Evolutionary conservation across 2,329 filamentous ascomycete species (phyloP).

Genomic region (Trichoderma sp.): DNA sequence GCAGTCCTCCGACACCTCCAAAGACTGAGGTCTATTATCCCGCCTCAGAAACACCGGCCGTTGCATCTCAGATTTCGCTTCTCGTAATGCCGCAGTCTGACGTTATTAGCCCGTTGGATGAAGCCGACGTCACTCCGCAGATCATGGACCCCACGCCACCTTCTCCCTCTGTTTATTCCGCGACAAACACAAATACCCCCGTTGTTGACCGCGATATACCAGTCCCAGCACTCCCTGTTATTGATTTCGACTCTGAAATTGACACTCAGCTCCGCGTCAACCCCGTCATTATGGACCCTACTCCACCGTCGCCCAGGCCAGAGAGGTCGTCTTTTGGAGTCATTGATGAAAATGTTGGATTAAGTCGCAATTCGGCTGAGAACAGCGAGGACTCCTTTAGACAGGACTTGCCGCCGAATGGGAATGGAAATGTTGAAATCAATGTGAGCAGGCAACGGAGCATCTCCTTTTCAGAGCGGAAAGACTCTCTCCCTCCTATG

Average conservation of each 20-base stretch:
- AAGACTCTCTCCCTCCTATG: constrained; percentile 24
- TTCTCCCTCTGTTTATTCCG: constrained; percentile 10
- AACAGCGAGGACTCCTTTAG: not conserved
- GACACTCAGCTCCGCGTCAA: constrained; percentile 23
- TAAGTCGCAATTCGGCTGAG: not conserved
- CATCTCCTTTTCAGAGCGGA: constrained; percentile 33
- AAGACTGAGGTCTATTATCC: not conserved
- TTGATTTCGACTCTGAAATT: constrained; percentile 25
- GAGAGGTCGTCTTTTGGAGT: constrained; percentile 20
- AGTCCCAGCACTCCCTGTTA: constrained; percentile 23
- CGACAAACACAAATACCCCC: not conserved
- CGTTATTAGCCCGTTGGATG: not conserved
- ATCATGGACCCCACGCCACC: constrained; percentile 16
- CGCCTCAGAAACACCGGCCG: not conserved
- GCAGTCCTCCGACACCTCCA: constrained; percentile 18
- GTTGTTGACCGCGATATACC: constrained; percentile 19
- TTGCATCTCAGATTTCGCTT: constrained; percentile 10
- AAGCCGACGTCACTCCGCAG: constrained; percentile 26
- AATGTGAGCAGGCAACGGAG: constrained; percentile 31
- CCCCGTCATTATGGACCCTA: constrained; percentile 32
- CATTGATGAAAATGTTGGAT: not conserved
- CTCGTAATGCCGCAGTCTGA: constrained; percentile 4
- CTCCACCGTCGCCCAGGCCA: constrained; percentile 32
- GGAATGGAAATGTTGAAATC: not conserved
- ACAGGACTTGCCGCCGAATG: not conserved